These are phyloP conservation scores for Bisporella sp. DNA, from an alignment of 2,329 filamentous ascomycete genomes.

Conservation along the genomic window DNA sequence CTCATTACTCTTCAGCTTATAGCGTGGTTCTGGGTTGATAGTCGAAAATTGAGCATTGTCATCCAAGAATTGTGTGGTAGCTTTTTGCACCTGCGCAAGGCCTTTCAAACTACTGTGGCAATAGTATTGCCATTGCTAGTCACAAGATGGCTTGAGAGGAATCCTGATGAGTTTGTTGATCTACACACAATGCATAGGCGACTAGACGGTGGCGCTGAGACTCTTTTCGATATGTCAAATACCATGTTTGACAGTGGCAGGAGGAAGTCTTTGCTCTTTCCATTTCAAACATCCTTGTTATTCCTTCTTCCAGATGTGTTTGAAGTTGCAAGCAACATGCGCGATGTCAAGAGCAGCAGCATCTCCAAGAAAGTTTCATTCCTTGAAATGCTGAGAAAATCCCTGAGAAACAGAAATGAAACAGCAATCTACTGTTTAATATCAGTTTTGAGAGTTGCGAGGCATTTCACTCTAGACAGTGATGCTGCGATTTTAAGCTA, in stretches of 20 bases:
- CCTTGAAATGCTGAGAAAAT: slow-evolving; percentile 55
- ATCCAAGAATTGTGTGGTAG: slow-evolving; percentile 61
- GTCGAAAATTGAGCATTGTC: slow-evolving; percentile 50
- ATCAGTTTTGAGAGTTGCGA: slow-evolving; percentile 52
- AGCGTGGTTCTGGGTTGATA: slow-evolving; percentile 59
- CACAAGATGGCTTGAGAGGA: slow-evolving; percentile 58
- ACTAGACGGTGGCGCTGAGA: slow-evolving; percentile 59
- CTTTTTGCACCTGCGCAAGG: slow-evolving; percentile 58
- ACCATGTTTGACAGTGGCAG: slow-evolving; percentile 51
- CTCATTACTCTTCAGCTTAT: slow-evolving; percentile 52
- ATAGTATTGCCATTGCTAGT: slow-evolving; percentile 57
- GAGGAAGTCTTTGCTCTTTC: slow-evolving; percentile 49
- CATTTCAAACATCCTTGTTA: slow-evolving; percentile 55
- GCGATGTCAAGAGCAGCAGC: slow-evolving; percentile 53
- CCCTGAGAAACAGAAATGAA: slow-evolving; percentile 57
- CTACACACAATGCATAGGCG: slow-evolving; percentile 53
- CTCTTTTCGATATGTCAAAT: slow-evolving; percentile 62
- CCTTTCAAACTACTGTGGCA: slow-evolving; percentile 57
- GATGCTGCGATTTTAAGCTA: slow-evolving; percentile 55
- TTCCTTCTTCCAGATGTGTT: slow-evolving; percentile 63
- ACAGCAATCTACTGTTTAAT: slow-evolving; percentile 61
- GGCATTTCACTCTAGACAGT: slow-evolving; percentile 56
- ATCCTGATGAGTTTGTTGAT: slow-evolving; percentile 57
- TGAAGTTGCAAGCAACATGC: slow-evolving; percentile 60
- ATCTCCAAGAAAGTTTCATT: slow-evolving; percentile 62